Evolutionary conservation across 169 alveolate species (phyloP).

Genomic region (Cryptosporidium baileyi): DNA sequence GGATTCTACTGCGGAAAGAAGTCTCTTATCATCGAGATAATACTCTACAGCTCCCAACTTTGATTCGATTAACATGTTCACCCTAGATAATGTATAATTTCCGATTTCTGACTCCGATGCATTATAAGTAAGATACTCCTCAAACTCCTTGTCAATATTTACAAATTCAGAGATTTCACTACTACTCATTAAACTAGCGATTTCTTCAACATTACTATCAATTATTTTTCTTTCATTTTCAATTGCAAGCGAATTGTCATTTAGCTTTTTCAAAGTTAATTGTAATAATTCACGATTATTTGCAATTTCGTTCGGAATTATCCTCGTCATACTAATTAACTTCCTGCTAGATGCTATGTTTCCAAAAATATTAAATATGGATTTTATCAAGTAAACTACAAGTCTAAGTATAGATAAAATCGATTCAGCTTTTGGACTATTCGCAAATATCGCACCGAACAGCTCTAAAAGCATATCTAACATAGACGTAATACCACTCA

Average conservation of each 20-base stretch:
- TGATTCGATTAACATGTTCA: too few relatives aligned
- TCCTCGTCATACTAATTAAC: slow-evolving; percentile 10
- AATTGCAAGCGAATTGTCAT: background rate
- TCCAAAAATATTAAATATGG: slow-evolving; percentile 15
- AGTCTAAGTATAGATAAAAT: slow-evolving; percentile 29
- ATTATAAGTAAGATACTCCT: background rate
- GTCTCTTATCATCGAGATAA: background rate
- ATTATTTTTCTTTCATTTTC: slow-evolving; percentile 9
- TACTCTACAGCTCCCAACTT: background rate
- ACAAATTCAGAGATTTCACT: too few relatives aligned
- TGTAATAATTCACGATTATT: slow-evolving; percentile 21
- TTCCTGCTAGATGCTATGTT: slow-evolving; percentile 27
- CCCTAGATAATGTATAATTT: background rate
- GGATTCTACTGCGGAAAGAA: slow-evolving; percentile 17
- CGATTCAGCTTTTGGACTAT: slow-evolving; percentile 17
- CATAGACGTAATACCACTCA: slow-evolving; percentile 32
- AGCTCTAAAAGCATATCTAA: slow-evolving; percentile 52
- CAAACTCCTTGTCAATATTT: too few relatives aligned
- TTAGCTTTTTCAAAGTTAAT: background rate
- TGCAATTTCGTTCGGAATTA: slow-evolving; percentile 40
- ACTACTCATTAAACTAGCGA: background rate
- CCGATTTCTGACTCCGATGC: slow-evolving; percentile 10
- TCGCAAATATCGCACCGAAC: slow-evolving; percentile 15
- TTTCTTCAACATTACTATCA: background rate
- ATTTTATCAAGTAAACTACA: slow-evolving; percentile 31